Evolutionary conservation across 768 basidiomycete genomes (phyloP), one percentile per base, ranked within the genome.

Genomic region (Neoboletus magnificus): DNA sequence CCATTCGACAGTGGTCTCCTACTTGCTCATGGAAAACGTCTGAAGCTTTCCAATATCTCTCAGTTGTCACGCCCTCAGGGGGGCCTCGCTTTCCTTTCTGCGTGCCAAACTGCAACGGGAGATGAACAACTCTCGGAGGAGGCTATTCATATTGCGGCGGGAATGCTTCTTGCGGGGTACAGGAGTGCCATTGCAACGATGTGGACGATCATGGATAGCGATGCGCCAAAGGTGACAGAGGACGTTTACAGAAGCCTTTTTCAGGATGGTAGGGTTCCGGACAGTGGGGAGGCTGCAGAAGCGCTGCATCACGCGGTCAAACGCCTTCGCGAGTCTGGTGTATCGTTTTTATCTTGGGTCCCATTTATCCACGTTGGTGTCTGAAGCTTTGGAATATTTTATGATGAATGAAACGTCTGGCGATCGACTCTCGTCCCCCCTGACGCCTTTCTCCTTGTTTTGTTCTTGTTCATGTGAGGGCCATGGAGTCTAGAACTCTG

Each of bases 71-170:
- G 20, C 1, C 60, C 30, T 49, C 70, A 12, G 33, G 63, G 37
- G 37, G 46, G 69, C 33, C 64, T 79, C 35, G 77, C 72, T 2
- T 54, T 54, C 30, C 48, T 54, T 13, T 54, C 52, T 15, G 36
- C 48, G 7, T 54, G 52, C 22, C 36, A 54, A 12, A 40, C 30
- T 8, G 48, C 52, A 13, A 40, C 37, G 5, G 48, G 48, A 4
- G 48, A 51, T 3, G 22, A 39, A 29, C 10, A 32, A 7, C 12
- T 39, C 7, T 22, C 35, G 4, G 46, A 53, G 12, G 52, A 50
- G 12, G 35, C 45, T 6, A 29, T 51, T 7, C 41, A 46, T 18
- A 25, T 25, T 12, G 50, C 41, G 22, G 50, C 41, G n/a, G 51
- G 43, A 10, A 47, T 52, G 51, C 42, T 52, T 20, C 43, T 46